Evolutionary conservation across 345 rosid species (phyloP).

Genomic region (Rhodamnia argentea): DNA sequence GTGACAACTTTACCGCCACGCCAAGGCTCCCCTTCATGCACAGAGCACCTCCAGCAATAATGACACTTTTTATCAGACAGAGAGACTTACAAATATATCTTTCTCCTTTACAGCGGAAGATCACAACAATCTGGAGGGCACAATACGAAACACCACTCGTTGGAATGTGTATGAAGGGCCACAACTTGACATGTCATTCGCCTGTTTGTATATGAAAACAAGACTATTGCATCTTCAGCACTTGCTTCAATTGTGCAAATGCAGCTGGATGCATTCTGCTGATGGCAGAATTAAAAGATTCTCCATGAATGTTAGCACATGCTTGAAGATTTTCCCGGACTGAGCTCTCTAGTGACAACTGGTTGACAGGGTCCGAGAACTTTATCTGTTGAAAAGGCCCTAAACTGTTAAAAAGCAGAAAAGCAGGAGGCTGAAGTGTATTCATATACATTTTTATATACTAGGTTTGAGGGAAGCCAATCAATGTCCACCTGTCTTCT

Average conservation of each 20-base stretch:
- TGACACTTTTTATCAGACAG: not conserved
- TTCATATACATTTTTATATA: not conserved
- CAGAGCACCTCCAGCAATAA: not conserved
- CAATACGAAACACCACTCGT: not conserved
- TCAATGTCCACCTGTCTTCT: slow-evolving; percentile 59
- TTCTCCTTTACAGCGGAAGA: not conserved
- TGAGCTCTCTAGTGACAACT: slow-evolving; percentile 63
- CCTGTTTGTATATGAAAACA: not conserved
- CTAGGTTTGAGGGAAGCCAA: not conserved
- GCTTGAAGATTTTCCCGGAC: slow-evolving; percentile 82
- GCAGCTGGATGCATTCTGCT: slow-evolving; percentile 81
- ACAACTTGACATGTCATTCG: not conserved
- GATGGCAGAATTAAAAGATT: slow-evolving; percentile 66
- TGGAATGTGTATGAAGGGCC: not conserved
- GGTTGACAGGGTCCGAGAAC: slow-evolving; percentile 72
- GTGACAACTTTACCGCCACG: not conserved
- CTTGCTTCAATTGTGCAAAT: slow-evolving; percentile 81
- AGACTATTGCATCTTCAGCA: slow-evolving; percentile 63
- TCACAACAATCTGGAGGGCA: not conserved
- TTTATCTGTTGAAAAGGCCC: slow-evolving; percentile 37
- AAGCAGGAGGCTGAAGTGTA: not conserved
- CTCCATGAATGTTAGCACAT: slow-evolving; percentile 80
- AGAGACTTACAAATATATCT: not conserved
- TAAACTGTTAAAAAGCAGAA: not conserved
- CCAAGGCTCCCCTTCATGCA: not conserved